Conservation (phyloP, 78 protist species). For the Dictyostelium discoideum region DNA sequence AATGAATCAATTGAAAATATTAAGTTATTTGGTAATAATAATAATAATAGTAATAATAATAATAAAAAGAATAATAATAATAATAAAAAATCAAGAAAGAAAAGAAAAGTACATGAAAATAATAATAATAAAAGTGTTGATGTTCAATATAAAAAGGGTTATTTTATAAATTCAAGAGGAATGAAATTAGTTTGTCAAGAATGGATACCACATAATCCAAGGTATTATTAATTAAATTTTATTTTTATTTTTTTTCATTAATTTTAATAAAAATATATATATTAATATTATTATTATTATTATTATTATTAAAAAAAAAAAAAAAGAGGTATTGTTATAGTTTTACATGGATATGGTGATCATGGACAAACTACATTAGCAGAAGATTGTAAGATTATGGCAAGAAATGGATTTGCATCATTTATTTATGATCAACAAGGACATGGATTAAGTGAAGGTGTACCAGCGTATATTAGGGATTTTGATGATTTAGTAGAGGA, state of each 20-base stretch:
- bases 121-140: not conserved
- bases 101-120: not conserved
- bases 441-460: conserved; percentile 63
- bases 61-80: no score
- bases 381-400: conserved; percentile 19
- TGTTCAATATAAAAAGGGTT: conserved; percentile 28
- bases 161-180: conserved; percentile 42
- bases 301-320: no score
- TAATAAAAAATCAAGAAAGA: not conserved
- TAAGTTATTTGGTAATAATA: not conserved
- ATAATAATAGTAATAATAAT: not conserved
- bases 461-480: conserved; percentile 8
- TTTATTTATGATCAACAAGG: conserved; percentile 71
- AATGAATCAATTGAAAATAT: not conserved
- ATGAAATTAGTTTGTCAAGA: conserved; percentile 72
- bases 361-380: conserved; percentile 27
- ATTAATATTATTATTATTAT: not conserved
- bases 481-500: conserved; percentile 70
- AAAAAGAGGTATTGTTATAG: conserved; percentile 27
- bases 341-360: conserved; percentile 73
- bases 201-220: conserved; percentile 57
- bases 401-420: conserved; percentile 27
- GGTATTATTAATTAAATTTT: conserved; percentile 3
- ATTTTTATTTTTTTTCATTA: no score
- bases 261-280: not conserved